Base-by-base conservation (phyloP, 768 basidiomycete species). In the Stropharia rugosoannulata region DNA sequence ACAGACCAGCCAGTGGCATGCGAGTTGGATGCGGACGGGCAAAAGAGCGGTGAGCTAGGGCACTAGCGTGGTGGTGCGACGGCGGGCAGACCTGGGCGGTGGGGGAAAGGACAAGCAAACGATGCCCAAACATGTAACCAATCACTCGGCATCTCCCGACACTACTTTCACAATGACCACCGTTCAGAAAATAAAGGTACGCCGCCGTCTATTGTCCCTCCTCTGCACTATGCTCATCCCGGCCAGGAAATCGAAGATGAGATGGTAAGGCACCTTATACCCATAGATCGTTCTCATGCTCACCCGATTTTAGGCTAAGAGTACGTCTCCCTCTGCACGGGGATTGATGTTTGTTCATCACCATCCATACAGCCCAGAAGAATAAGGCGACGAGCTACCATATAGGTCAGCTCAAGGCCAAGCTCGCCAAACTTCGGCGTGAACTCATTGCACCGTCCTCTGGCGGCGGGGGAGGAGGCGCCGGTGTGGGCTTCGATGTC, bases 311-410 rank as follows among this genome's bases (percentile, higher is more conserved):
- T 69, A 93, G 89, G 82, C 87, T 69, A 93, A 82, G 82, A 95
- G 90, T 92, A 80, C 67, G 80, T 77, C 49, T 52, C 38, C 38
- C 22, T 29, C 13, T 40, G 40, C 3, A 44, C 40, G 39, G 46
- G 51, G 27, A 49, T 47, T 50, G 55, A 42, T 49, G 22, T 15
- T 16, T 49, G 50, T 45, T 49, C 51, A 47, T 53, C 48, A 58
- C 68, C 3, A 10, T 51, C 67, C 58, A 29, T 44, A 19, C 48
- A 94, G 92, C 92, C 67, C 92, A 94, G 80, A 94, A 94, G 73
- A 94, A 94, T 74, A 94, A 94, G 84, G 91, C 91, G 76, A 93
- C 91, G 62, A 93, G 92, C 76, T 95, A 95, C 72, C 95, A 96
- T 77, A 75, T 97, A 57, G 95, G 95, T 51, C 93, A 95, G 76